These are phyloP conservation scores for Lepiota subincarnata DNA, from an alignment of 768 basidiomycete species.

Conservation along the genomic window DNA sequence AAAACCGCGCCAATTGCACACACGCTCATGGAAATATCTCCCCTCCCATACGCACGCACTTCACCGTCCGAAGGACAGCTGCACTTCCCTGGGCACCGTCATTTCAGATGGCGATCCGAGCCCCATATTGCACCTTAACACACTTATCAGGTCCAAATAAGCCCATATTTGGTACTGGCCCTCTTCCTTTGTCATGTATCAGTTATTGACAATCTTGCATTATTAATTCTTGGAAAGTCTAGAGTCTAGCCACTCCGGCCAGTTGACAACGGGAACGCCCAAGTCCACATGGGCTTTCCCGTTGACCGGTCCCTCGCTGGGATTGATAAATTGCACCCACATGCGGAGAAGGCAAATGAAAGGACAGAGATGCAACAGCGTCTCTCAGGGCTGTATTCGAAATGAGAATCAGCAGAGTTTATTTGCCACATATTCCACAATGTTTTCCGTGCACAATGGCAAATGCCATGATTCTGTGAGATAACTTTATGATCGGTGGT, in stretches of 20 bases:
- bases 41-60: too few species aligned
- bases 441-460: neutral
- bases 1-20: too few species aligned
- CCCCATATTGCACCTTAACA: neutral
- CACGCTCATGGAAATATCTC: too few species aligned
- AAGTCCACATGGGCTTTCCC: conserved; percentile 1
- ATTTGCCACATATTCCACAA: neutral
- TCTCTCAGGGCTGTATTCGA: conserved; percentile 3
- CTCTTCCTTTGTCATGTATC: neutral
- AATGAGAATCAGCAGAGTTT: neutral
- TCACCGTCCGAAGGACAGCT: too few species aligned
- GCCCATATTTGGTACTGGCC: neutral
- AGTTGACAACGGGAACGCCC: neutral
- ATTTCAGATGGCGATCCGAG: neutral
- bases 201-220: neutral
- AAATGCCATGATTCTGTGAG: neutral
- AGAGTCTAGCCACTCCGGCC: neutral
- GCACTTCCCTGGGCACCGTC: neutral
- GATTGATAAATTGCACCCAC: neutral
- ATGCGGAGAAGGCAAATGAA: neutral
- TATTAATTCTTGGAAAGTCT: neutral
- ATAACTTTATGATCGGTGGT: neutral
- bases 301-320: neutral
- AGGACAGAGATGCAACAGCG: neutral
- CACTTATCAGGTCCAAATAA: neutral